A percentile compares a stretch with the other conserved stretches of the same genome.
Evolutionary conservation across 2,329 filamentous ascomycete genomes (phyloP).

Genomic region (Aspergillus sp.): DNA sequence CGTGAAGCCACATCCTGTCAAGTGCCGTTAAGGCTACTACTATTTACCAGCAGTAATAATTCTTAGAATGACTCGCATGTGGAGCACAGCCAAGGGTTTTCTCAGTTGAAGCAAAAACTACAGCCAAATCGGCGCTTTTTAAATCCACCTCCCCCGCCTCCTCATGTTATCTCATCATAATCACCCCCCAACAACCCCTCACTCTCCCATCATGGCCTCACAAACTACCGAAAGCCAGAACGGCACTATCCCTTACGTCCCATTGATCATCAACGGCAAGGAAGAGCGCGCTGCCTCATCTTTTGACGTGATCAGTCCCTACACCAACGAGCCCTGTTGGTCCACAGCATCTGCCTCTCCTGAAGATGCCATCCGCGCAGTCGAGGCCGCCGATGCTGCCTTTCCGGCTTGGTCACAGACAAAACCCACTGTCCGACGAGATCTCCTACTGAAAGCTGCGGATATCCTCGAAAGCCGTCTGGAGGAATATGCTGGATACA

Average conservation of each 20-base stretch:
- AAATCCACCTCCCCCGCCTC: too few relatives aligned
- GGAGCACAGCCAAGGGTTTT: too few relatives aligned
- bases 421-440: slow-evolving; percentile 57
- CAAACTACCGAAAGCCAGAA: too few relatives aligned
- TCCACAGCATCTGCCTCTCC: slow-evolving; percentile 50
- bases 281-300: slow-evolving; percentile 24
- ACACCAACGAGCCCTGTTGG: slow-evolving; percentile 48
- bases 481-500: slow-evolving; percentile 54
- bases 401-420: slow-evolving; percentile 63
- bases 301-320: slow-evolving; percentile 51
- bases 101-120: too few relatives aligned
- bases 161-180: too few relatives aligned
- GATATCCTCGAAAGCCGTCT: slow-evolving; percentile 44
- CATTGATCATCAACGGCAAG: slow-evolving; percentile 34
- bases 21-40: too few relatives aligned
- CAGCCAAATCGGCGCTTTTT: too few relatives aligned
- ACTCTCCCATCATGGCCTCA: too few relatives aligned
- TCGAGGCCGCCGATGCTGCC: slow-evolving; percentile 57
- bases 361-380: slow-evolving; percentile 37
- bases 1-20: too few relatives aligned
- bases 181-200: too few relatives aligned
- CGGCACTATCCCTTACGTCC: slow-evolving; percentile 17
- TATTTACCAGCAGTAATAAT: too few relatives aligned
- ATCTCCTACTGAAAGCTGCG: slow-evolving; percentile 66
- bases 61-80: too few relatives aligned